Evolutionary conservation across 2,329 filamentous ascomycete genomes (phyloP), one percentile per base, ranked within the genome.

Genomic region (Fusarium bulbicola): DNA sequence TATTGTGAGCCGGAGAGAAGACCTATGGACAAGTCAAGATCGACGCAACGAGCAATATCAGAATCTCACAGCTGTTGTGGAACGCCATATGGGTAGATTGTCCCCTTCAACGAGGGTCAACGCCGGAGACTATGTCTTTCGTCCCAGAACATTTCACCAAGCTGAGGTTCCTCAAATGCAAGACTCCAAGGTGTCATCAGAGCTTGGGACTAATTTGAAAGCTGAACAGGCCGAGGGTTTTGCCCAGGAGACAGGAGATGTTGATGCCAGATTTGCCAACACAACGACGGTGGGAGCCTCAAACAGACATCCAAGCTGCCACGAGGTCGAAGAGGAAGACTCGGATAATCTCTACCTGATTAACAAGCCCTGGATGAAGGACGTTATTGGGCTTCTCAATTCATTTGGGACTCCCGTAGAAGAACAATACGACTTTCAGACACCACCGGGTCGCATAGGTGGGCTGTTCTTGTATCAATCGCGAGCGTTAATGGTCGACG

Each of bases 311-410:
- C n/a, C 11, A 45, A 5, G 16, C 11, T 14, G 16, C 42, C 16
- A 18, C 1, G 15, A 18, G 15, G 16, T 3, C 7, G 5, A 8
- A 45, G 42, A 43, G 10, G 42, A 45, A 4, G 16, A 6, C 16
- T 9, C 11, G 15, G 42, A 26, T 12, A 26, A 45, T 18, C n/a
- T 45, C 16, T 45, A 26, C 16, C 16, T 26, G 16, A 45, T 45
- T 18, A 45, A 45, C 42, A 26, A 45, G 11, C 42, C 42, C 7
- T 45, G 42, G 42, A 45, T 26, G 42, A 45, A 9, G n/a, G 7
- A 45, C 0, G 0, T 45, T 18, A 1, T 18, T 18, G 11, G 24
- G 11, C 11, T 45, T 45, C 5, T 18, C 2, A 6, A 8, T 45
- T 8, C 15, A 7, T 26, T 26, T 5, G n/a, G 42, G 5, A 45